Conservation (phyloP, 139 green algal genomes). For the Dunaliella primolecta region DNA sequence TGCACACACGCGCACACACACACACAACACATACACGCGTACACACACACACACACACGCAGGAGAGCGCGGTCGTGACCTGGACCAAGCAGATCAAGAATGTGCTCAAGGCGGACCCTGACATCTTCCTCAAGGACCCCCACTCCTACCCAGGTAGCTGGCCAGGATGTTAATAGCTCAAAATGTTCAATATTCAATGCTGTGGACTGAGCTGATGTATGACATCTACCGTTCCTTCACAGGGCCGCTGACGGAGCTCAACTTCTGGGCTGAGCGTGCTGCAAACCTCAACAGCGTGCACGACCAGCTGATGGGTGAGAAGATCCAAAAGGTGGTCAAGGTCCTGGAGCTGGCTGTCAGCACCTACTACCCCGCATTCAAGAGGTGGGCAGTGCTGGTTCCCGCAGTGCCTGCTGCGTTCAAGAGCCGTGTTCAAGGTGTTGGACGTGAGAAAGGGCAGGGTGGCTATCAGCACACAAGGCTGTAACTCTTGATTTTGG, state of each 20-base stretch:
- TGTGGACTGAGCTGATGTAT: too few relatives aligned
- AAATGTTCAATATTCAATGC: too few relatives aligned
- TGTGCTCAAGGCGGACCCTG: slow-evolving; percentile 79
- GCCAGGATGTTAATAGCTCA: too few relatives aligned
- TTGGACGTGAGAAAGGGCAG: too few relatives aligned
- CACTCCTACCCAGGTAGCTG: slow-evolving; percentile 9
- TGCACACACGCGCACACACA: background rate
- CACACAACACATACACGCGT: background rate
- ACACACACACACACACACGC: background rate
- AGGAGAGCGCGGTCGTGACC: slow-evolving; percentile 73
- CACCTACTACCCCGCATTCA: slow-evolving; percentile 80
- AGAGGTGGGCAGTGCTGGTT: slow-evolving; percentile 27
- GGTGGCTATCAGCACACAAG: too few relatives aligned
- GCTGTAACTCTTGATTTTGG: too few relatives aligned
- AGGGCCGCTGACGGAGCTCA: slow-evolving; percentile 81
- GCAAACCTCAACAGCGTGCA: slow-evolving; percentile 80
- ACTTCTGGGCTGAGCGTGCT: slow-evolving; percentile 83
- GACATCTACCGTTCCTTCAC: slow-evolving; percentile 51
- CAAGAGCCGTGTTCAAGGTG: slow-evolving; percentile 51
- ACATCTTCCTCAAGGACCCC: slow-evolving; percentile 51
- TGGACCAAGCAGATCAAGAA: slow-evolving; percentile 93
- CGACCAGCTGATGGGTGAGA: slow-evolving; percentile 70
- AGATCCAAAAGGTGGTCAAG: slow-evolving; percentile 68
- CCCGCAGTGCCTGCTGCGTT: too few relatives aligned
- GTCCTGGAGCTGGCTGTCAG: slow-evolving; percentile 71